These are phyloP conservation scores for Nemophila menziesii DNA, from an alignment of 257 asterid genomes.

Conservation along the genomic window DNA sequence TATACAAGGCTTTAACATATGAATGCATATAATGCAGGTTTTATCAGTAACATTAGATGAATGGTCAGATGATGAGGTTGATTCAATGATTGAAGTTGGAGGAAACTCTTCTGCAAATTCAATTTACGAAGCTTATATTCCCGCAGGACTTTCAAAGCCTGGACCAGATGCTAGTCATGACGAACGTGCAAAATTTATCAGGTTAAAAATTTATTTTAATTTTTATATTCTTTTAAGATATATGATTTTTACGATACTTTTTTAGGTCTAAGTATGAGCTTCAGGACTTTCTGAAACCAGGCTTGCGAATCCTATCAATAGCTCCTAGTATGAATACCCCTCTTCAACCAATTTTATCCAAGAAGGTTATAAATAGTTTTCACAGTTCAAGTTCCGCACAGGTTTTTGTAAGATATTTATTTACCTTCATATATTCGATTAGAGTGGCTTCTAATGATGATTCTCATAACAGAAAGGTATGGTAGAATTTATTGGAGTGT, in stretches of 20 bases:
- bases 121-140: conserved; percentile 90
- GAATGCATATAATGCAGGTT: conserved; percentile 39
- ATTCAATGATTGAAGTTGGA: conserved; percentile 85
- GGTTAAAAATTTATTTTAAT: conserved; percentile 23
- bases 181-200: conserved; percentile 61
- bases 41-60: conserved; percentile 94
- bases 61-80: conserved; percentile 89
- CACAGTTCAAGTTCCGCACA: conserved; percentile 53
- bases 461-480: conserved; percentile 51
- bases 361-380: conserved; percentile 52
- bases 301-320: conserved; percentile 83
- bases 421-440: background rate
- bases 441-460: conserved; percentile 7
- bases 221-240: background rate
- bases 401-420: conserved; percentile 33
- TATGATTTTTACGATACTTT: background rate
- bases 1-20: background rate
- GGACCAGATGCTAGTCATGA: conserved; percentile 71
- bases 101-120: conserved; percentile 96
- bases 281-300: conserved; percentile 85
- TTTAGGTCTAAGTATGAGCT: conserved; percentile 80
- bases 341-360: conserved; percentile 59
- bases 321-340: conserved; percentile 31
- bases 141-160: conserved; percentile 79
- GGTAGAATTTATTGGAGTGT: conserved; percentile 68